phyloP scores from a whole-genome alignment of 1,284 basidiomycete species.

The Mycocalia duriaeana region DNA sequence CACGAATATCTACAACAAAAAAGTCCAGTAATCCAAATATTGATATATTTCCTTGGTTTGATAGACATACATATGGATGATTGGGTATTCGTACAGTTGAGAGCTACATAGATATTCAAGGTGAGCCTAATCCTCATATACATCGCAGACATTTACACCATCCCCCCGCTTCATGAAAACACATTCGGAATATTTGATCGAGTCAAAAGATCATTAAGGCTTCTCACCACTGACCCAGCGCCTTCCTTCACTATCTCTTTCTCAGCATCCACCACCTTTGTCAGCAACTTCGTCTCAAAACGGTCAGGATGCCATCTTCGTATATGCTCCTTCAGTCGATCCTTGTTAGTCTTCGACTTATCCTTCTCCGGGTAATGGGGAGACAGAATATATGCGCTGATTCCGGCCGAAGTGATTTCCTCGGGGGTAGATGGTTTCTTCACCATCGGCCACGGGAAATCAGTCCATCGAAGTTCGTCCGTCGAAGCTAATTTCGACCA shows the following conservation, averaged over 20 bases:
- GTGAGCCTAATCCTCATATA: background rate
- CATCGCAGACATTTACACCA: background rate
- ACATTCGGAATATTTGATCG: background rate
- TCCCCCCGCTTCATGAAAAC: background rate
- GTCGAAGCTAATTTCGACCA: constrained; percentile 45
- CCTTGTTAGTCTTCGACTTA: constrained; percentile 44
- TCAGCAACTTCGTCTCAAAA: constrained; percentile 48
- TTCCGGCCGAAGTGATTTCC: constrained; percentile 49
- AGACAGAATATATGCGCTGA: constrained; percentile 57
- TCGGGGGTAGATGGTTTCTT: constrained; percentile 48
- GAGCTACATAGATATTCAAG: background rate
- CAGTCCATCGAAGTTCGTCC: constrained; percentile 43
- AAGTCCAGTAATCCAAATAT: background rate
- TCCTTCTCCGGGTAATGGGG: constrained; percentile 49
- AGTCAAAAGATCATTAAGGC: constrained; percentile 36
- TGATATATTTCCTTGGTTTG: background rate
- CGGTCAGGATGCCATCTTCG: constrained; percentile 56
- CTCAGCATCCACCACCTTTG: constrained; percentile 48
- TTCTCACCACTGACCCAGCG: constrained; percentile 44
- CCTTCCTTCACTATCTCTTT: constrained; percentile 45
- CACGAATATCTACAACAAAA: background rate
- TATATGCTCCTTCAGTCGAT: constrained; percentile 61
- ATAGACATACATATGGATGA: background rate
- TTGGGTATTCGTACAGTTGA: background rate
- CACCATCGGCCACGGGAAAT: constrained; percentile 70